phyloP scores from a whole-genome alignment of 352 stramenopile genomes.

The Globisporangium spinosum region DNA sequence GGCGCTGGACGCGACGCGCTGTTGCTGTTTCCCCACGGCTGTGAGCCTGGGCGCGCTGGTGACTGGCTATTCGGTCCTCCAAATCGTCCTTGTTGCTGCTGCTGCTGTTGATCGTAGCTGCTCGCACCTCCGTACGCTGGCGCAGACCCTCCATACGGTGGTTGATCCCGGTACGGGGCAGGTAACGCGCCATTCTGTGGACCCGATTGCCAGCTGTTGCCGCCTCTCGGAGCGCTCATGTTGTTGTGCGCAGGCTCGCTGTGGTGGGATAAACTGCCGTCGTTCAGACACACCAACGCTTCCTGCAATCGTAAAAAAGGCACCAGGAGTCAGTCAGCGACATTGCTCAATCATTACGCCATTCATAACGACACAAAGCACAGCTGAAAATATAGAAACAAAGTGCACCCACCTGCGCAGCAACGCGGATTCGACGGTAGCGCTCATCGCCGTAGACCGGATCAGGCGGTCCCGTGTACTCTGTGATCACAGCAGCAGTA shows the following conservation, averaged over 20 bases:
- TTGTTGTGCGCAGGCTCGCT: constrained; percentile 30
- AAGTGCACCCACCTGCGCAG: constrained; percentile 42
- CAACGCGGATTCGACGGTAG: constrained; percentile 79
- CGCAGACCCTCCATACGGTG: constrained; percentile 9
- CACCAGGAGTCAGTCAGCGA: not conserved
- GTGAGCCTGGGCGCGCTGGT: constrained; percentile 11
- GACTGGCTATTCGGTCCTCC: constrained; percentile 7
- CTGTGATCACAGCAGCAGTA: constrained; percentile 26
- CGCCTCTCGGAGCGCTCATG: constrained; percentile 18
- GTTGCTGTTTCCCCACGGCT: constrained; percentile 46
- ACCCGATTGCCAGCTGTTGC: constrained; percentile 24
- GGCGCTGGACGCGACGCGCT: constrained; percentile 34
- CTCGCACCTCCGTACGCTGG: constrained; percentile 12
- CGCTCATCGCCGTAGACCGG: constrained; percentile 80
- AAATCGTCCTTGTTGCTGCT: constrained; percentile 8
- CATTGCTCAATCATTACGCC: not conserved
- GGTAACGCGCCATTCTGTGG: constrained; percentile 2
- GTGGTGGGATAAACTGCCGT: constrained; percentile 52
- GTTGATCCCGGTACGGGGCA: constrained; percentile 16
- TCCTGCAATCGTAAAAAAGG: constrained; percentile 30
- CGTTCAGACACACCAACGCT: constrained; percentile 74
- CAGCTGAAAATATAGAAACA: not conserved
- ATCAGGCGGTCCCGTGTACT: constrained; percentile 72
- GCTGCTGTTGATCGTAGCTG: constrained; percentile 18
- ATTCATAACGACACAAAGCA: not conserved